Base-by-base conservation (phyloP, 2,329 filamentous ascomycete species). In the Scedosporium aurantiacum region DNA sequence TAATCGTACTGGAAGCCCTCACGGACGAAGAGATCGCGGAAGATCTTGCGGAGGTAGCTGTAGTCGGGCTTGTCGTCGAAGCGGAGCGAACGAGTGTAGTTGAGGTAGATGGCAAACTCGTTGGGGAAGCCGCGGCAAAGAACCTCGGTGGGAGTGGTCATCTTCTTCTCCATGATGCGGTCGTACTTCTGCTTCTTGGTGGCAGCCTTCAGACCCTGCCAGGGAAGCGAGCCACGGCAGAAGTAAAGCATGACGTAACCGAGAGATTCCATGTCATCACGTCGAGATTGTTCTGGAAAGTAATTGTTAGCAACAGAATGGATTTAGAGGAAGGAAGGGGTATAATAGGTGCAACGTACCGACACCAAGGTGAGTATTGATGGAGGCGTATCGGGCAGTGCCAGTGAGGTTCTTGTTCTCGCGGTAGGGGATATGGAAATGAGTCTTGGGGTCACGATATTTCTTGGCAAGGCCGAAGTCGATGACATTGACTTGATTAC, bases 111-210 rank as follows among this genome's bases (percentile, higher is more conserved):
- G 80, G 93, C 92, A 70, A 99, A 99, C 79, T 99, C 94, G 76
- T 97, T 97, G 70, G 94, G 94, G 82, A 99, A 97, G 68, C 94
- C 94, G 75, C 93, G 91, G 87, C 94, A 99, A 58, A 99, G 90
- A 57, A 97, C 92, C 78, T 99, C 93, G 69, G 93, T 97, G 7
- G 94, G 92, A 2, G 94, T 99, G 14, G 94, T 99, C 94, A 97
- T 97, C 90, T 99, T 99, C 88, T 99, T 99, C 84, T 99, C 94
- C 93, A 97, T 97, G 79, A 99, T 99, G 67, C 93, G 87, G 79
- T 99, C 94, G 74, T 99, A 97, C 82, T 99, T 99, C 81, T 97
- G 93, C 87, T 97, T 97, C 87, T 97, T 97, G 67, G 92, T 97
- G 69, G 93, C 93, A 79, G 93, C 93, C 85, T 97, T 97, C 61